Conservation (phyloP, 495 filamentous ascomycete species). For the Tuber melanosporum region DNA sequence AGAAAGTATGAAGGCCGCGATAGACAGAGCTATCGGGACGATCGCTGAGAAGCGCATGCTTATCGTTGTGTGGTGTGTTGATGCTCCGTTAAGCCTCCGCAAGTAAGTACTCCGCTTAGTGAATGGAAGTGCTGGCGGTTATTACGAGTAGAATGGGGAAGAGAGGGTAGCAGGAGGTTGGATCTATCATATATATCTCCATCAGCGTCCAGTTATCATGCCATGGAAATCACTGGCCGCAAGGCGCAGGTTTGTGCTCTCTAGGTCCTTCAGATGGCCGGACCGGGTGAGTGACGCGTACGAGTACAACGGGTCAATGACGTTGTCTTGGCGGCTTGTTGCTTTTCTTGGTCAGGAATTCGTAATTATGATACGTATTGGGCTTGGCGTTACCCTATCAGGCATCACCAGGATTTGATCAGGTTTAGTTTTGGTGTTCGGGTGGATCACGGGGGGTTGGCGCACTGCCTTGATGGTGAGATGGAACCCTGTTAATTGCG, state of each 20-base stretch:
- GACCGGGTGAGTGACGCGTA: background rate
- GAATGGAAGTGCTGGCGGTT: background rate
- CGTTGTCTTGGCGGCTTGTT: background rate
- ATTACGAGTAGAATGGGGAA: background rate
- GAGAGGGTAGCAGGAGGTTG: background rate
- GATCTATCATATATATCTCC: background rate
- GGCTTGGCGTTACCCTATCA: background rate
- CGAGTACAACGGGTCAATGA: background rate
- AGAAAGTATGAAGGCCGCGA: conserved; percentile 29
- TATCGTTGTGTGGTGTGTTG: background rate
- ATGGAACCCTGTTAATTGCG: background rate
- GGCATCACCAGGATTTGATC: background rate
- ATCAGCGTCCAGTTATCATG: background rate
- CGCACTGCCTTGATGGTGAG: background rate
- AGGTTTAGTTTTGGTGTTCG: background rate
- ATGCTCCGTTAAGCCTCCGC: background rate
- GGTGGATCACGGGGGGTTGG: background rate
- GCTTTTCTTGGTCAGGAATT: background rate
- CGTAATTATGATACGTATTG: background rate
- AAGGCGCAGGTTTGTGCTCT: background rate
- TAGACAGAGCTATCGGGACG: conserved; percentile 30
- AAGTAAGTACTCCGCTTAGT: background rate
- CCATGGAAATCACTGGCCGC: background rate
- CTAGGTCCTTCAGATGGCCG: background rate
- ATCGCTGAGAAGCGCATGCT: conserved; percentile 34